Percentiles rank a stretch among this genome's conserved stretches.
These are phyloP conservation scores for Alternaria dauci DNA, from an alignment of 2,329 filamentous ascomycete species.

Conservation along the genomic window DNA sequence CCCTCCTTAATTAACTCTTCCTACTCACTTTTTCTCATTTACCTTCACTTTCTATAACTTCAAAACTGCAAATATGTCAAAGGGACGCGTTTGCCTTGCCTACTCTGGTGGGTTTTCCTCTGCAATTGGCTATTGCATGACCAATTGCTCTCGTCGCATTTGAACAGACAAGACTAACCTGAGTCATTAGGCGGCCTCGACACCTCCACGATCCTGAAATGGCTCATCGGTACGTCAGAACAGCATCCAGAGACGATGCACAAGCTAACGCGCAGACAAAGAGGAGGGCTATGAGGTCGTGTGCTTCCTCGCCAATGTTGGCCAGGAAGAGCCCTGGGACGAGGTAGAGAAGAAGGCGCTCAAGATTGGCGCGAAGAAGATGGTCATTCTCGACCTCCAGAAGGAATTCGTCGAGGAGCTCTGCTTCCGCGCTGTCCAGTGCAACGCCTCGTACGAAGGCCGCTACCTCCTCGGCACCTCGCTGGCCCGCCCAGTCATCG, in stretches of 20 bases:
- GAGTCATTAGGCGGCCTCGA: slow-evolving; percentile 62
- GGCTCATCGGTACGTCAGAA: slow-evolving; percentile 45
- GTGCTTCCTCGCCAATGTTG: slow-evolving; percentile 64
- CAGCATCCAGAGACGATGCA: neutral
- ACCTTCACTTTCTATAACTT: slow-evolving; percentile 12
- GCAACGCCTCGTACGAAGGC: slow-evolving; percentile 68
- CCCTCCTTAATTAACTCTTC: slow-evolving; percentile 7
- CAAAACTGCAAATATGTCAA: slow-evolving; percentile 41
- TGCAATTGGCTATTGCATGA: neutral
- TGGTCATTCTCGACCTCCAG: slow-evolving; percentile 70
- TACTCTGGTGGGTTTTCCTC: slow-evolving; percentile 52
- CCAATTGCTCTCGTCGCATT: neutral
- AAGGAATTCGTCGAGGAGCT: slow-evolving; percentile 82
- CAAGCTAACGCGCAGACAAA: slow-evolving; percentile 20
- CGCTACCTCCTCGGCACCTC: slow-evolving; percentile 62
- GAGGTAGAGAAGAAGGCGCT: slow-evolving; percentile 75
- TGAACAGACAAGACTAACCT: slow-evolving; percentile 29
- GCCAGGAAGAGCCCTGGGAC: slow-evolving; percentile 66
- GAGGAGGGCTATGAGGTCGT: slow-evolving; percentile 69
- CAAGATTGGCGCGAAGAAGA: slow-evolving; percentile 72
- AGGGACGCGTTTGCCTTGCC: slow-evolving; percentile 59
- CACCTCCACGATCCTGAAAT: slow-evolving; percentile 60
- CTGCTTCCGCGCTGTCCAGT: slow-evolving; percentile 81
- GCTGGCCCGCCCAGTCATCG: slow-evolving; percentile 75
- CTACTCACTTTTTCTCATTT: neutral